These are phyloP conservation scores for Xylaria sp. DNA, from an alignment of 2,329 filamentous ascomycete species.

Conservation along the genomic window DNA sequence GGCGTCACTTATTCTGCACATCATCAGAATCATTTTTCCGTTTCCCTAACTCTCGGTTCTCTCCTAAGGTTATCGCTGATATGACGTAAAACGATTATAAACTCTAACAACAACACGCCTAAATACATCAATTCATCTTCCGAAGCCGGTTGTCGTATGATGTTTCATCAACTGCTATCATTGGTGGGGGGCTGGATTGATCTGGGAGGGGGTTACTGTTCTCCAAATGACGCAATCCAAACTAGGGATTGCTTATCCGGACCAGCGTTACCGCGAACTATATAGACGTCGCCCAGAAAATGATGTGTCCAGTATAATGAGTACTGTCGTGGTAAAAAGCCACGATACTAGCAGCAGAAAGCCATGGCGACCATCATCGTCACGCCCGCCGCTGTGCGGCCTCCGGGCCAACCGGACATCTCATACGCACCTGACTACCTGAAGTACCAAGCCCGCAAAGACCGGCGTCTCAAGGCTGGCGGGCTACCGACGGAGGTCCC, in stretches of 20 bases:
- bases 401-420: conserved; percentile 60
- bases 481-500: conserved; percentile 47
- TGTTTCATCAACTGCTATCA: not conserved
- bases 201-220: not conserved
- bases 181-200: not conserved
- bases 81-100: too few relatives aligned
- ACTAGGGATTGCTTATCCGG: not conserved
- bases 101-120: too few relatives aligned
- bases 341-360: not conserved
- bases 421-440: conserved; percentile 56
- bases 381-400: conserved; percentile 28
- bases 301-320: not conserved
- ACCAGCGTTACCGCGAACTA: not conserved
- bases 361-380: conserved; percentile 25
- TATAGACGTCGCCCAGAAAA: not conserved
- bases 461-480: conserved; percentile 47
- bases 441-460: conserved; percentile 56
- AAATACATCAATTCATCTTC: not conserved
- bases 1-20: too few relatives aligned
- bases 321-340: not conserved
- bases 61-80: too few relatives aligned
- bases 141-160: not conserved
- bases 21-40: too few relatives aligned
- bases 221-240: not conserved
- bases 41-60: too few relatives aligned